Conservation (phyloP, 225 moss, liverwort and hornwort species). For the Pseudisothecium myosuroides region DNA sequence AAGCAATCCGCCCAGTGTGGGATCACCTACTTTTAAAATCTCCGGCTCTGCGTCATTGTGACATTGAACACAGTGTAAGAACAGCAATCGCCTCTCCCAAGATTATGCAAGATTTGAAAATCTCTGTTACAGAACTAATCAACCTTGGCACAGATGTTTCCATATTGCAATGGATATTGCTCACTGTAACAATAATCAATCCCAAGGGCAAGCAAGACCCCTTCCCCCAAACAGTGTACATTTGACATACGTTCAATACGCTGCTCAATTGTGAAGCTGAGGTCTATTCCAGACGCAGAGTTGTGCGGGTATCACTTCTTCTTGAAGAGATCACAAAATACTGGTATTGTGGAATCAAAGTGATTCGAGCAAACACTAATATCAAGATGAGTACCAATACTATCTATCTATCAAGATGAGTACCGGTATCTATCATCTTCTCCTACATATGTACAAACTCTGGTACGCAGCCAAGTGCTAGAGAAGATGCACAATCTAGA, state of each 20-base stretch:
- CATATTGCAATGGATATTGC: neutral
- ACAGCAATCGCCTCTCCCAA: neutral
- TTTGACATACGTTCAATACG: neutral
- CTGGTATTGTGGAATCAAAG: neutral
- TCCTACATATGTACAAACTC: neutral
- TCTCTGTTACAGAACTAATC: neutral
- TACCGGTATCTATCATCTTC: neutral
- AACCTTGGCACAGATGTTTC: neutral
- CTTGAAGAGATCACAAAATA: neutral
- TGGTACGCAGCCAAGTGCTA: neutral
- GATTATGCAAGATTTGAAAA: neutral
- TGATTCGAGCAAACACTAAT: neutral
- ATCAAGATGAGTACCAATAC: neutral
- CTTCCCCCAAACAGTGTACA: neutral
- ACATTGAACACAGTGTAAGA: neutral
- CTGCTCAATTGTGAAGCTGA: neutral
- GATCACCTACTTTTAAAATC: neutral
- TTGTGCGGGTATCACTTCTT: neutral
- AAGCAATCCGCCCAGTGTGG: conserved; percentile 23
- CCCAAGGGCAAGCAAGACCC: neutral
- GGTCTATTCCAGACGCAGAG: neutral
- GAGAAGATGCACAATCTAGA: neutral
- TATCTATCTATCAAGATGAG: neutral
- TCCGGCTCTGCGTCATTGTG: neutral
- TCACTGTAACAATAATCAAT: neutral